Evolutionary conservation across 2,329 filamentous ascomycete species (phyloP).

Genomic region (Exophiala lecanii-corni): DNA sequence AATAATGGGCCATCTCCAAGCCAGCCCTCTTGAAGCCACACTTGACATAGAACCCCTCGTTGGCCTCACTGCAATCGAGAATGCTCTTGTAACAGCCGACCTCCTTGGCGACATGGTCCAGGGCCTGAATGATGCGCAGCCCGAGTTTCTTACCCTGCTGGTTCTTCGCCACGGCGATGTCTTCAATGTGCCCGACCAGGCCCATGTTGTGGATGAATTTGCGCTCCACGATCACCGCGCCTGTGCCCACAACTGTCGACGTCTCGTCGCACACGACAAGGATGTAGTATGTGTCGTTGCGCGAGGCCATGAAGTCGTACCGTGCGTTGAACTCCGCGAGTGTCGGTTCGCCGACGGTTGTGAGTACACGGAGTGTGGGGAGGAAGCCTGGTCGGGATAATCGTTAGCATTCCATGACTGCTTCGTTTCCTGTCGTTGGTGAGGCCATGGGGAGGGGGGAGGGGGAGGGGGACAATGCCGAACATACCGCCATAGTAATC

Average conservation of each 20-base stretch:
- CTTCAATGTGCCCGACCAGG: constrained; percentile 90
- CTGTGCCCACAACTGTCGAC: constrained; percentile 76
- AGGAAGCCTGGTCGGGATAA: constrained; percentile 66
- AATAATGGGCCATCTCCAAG: constrained; percentile 95
- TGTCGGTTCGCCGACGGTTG: constrained; percentile 82
- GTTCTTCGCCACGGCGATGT: constrained; percentile 90
- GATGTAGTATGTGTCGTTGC: constrained; percentile 77
- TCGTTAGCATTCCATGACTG: no score
- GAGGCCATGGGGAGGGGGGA: not conserved
- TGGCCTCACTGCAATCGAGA: constrained; percentile 90
- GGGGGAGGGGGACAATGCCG: no score
- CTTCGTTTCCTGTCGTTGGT: not conserved
- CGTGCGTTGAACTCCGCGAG: constrained; percentile 70
- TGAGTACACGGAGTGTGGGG: constrained; percentile 84
- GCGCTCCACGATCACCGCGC: constrained; percentile 83
- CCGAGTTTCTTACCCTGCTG: constrained; percentile 98
- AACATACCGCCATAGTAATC: constrained; percentile 63
- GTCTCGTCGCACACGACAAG: constrained; percentile 75
- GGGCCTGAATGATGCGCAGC: constrained; percentile 83
- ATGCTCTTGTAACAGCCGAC: constrained; percentile 97
- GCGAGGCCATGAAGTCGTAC: constrained; percentile 73
- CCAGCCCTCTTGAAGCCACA: constrained; percentile 91
- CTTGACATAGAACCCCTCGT: constrained; percentile 97
- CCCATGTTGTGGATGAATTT: constrained; percentile 57
- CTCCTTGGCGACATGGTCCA: constrained; percentile 81